These are phyloP conservation scores for Magnusiomyces tetraspermus DNA, from an alignment of 1,139 yeast genomes.

Conservation along the genomic window DNA sequence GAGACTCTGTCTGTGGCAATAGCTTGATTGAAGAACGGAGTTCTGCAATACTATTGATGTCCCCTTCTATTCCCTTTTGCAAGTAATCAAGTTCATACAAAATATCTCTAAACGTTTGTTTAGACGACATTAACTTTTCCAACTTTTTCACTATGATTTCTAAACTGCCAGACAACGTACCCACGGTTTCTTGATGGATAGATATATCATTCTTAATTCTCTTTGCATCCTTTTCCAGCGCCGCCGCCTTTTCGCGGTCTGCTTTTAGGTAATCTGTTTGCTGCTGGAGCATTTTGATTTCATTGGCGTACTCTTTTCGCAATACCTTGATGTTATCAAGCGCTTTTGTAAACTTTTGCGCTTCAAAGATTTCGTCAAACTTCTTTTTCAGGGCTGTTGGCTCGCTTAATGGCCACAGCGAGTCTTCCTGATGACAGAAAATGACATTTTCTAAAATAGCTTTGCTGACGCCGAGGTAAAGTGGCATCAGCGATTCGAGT, in stretches of 20 bases:
- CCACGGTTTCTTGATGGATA: neutral
- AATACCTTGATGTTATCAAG: conserved; percentile 67
- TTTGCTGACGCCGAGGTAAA: conserved; percentile 75
- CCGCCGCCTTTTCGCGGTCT: conserved; percentile 65
- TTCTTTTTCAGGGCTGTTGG: conserved; percentile 81
- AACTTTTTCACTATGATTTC: neutral
- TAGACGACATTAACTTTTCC: neutral
- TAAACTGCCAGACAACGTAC: neutral
- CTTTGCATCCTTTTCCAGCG: conserved; percentile 44
- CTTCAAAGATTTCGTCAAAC: conserved; percentile 95
- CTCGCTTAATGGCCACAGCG: conserved; percentile 93
- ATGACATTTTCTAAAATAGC: conserved; percentile 87
- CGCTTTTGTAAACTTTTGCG: conserved; percentile 85
- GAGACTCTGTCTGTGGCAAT: conserved; percentile 43
- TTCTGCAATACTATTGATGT: conserved; percentile 33
- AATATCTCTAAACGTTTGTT: conserved; percentile 1
- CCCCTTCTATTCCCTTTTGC: conserved; percentile 37
- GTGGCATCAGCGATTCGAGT: conserved; percentile 72
- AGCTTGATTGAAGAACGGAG: neutral
- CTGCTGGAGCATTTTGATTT: conserved; percentile 66
- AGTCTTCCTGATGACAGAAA: conserved; percentile 96
- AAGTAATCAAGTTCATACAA: conserved; percentile 26
- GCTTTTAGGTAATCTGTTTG: conserved; percentile 64
- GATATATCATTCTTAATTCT: neutral
- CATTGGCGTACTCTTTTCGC: conserved; percentile 66